phyloP scores from a whole-genome alignment of 768 basidiomycete genomes.

The Psilocybe cubensis region DNA sequence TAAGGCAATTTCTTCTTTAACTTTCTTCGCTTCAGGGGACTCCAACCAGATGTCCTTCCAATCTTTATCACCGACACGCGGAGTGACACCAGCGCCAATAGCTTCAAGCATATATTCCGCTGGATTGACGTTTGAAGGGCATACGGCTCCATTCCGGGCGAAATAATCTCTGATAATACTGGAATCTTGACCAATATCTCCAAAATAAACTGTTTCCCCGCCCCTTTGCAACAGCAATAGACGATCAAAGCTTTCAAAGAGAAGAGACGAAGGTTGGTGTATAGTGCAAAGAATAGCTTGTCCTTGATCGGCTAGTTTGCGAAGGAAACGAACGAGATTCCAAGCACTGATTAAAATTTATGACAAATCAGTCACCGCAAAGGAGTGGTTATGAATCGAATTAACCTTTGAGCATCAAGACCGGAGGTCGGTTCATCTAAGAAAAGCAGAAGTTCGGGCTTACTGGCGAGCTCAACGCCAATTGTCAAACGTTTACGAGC shows the following conservation, averaged over 20 bases:
- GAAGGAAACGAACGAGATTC: slow-evolving; percentile 80
- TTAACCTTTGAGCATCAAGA: slow-evolving; percentile 45
- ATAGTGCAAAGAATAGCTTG: slow-evolving; percentile 92
- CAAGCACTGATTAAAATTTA: slow-evolving; percentile 72
- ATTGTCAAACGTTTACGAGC: slow-evolving; percentile 88
- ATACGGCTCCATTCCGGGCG: slow-evolving; percentile 69
- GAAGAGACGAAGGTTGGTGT: slow-evolving; percentile 83
- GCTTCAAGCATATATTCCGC: slow-evolving; percentile 81
- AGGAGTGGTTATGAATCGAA: background rate
- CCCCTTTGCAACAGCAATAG: slow-evolving; percentile 72
- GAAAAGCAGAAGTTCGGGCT: slow-evolving; percentile 79
- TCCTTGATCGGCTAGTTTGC: slow-evolving; percentile 83
- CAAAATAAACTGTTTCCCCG: slow-evolving; percentile 93
- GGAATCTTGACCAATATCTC: slow-evolving; percentile 82
- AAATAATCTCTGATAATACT: slow-evolving; percentile 75
- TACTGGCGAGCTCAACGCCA: slow-evolving; percentile 89
- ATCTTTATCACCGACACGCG: slow-evolving; percentile 75
- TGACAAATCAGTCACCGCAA: slow-evolving; percentile 47
- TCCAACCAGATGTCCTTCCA: slow-evolving; percentile 88
- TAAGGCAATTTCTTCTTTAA: slow-evolving; percentile 44
- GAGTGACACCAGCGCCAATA: slow-evolving; percentile 83
- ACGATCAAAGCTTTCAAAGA: slow-evolving; percentile 88
- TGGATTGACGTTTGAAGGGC: slow-evolving; percentile 80
- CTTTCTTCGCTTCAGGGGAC: slow-evolving; percentile 57
- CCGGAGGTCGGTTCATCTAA: slow-evolving; percentile 56